phyloP scores from a whole-genome alignment of 768 basidiomycete genomes.

The Xanthoconium purpureum region DNA sequence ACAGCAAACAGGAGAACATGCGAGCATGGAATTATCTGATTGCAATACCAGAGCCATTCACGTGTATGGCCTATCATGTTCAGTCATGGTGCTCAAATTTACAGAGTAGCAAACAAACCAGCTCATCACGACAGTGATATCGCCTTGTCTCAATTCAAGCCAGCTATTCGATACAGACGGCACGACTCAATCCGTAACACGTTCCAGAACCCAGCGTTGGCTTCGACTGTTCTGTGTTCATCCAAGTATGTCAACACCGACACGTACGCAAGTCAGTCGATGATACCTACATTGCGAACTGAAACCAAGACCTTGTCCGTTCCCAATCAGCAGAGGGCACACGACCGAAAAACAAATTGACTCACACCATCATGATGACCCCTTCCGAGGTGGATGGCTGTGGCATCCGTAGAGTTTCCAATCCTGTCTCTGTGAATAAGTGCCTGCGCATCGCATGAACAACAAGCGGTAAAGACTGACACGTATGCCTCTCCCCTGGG shows the following conservation, averaged over 20 bases:
- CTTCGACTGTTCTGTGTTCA: background rate
- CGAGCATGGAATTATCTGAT: too few species aligned
- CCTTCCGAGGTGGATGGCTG: background rate
- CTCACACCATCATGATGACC: background rate
- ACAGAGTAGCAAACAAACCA: too few species aligned
- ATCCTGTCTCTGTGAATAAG: background rate
- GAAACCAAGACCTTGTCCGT: background rate
- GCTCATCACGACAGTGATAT: too few species aligned
- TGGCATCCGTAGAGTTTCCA: slow-evolving; percentile 6
- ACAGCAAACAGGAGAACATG: too few species aligned
- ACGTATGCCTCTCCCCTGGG: slow-evolving; percentile 1
- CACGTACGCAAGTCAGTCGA: background rate
- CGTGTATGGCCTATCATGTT: too few species aligned
- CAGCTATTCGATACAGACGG: too few species aligned
- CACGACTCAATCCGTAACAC: background rate
- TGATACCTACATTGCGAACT: background rate
- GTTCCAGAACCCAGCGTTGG: slow-evolving; percentile 11
- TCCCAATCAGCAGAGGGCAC: background rate
- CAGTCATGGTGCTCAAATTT: too few species aligned
- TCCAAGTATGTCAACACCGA: background rate
- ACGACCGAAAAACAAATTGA: background rate
- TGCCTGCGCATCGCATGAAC: background rate
- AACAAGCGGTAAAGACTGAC: background rate
- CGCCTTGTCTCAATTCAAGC: too few species aligned
- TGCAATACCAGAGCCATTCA: too few species aligned